These are phyloP conservation scores for Parmelia sp. DNA, from an alignment of 495 filamentous ascomycete genomes.

Conservation along the genomic window DNA sequence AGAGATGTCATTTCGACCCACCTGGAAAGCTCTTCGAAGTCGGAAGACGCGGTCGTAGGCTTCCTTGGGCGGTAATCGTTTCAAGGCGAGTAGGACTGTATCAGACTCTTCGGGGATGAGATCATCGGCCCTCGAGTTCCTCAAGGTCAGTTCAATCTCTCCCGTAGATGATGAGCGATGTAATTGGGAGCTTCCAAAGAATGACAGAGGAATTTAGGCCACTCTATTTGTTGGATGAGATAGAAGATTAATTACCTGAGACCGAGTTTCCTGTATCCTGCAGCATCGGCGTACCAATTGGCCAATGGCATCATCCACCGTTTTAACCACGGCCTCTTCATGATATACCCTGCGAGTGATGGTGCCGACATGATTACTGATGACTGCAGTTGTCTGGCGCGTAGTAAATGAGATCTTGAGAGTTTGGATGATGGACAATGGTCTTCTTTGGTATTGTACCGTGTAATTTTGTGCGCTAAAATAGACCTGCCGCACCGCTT, in stretches of 20 bases:
- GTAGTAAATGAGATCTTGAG: neutral
- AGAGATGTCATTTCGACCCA: slow-evolving; percentile 32
- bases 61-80: slow-evolving; percentile 83
- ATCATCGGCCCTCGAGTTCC: slow-evolving; percentile 69
- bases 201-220: neutral
- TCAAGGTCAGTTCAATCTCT: neutral
- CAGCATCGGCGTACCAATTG: slow-evolving; percentile 74
- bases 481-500: slow-evolving; percentile 1
- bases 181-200: neutral
- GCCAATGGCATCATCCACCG: slow-evolving; percentile 70
- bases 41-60: slow-evolving; percentile 96
- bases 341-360: slow-evolving; percentile 61
- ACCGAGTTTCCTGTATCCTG: slow-evolving; percentile 90
- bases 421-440: neutral
- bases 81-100: slow-evolving; percentile 73
- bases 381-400: neutral
- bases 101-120: slow-evolving; percentile 87
- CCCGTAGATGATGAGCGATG: neutral
- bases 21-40: slow-evolving; percentile 90
- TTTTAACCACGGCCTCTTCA: slow-evolving; percentile 77
- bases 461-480: neutral
- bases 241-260: slow-evolving; percentile 58
- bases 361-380: slow-evolving; percentile 62
- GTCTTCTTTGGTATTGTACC: neutral
- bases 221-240: neutral